A percentile compares a stretch with the other conserved stretches of the same genome.
phyloP scores from a whole-genome alignment of 208 protist species.

The Trichomonas gallinae region DNA sequence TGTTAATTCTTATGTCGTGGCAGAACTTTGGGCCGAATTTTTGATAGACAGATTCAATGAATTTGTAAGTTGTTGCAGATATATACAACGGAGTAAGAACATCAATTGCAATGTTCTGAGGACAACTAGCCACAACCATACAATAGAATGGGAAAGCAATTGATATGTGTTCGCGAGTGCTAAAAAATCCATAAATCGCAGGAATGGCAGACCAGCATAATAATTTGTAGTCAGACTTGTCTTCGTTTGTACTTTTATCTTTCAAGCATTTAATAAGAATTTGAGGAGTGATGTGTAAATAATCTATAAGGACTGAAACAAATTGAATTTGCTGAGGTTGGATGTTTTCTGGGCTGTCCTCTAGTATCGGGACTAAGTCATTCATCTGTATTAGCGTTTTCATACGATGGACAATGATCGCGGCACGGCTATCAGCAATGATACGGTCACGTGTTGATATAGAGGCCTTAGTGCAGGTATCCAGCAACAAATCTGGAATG shows the following conservation, averaged over 20 bases:
- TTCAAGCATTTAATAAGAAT: not conserved
- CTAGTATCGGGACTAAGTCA: not conserved
- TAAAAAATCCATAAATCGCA: not conserved
- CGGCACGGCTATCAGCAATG: not conserved
- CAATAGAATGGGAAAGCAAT: not conserved
- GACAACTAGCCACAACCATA: not conserved
- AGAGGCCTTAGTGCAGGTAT: not conserved
- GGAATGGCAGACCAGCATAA: not conserved
- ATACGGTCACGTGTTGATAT: not conserved
- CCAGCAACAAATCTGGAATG: not conserved
- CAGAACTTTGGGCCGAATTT: not conserved
- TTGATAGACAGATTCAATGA: not conserved
- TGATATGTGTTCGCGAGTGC: not conserved
- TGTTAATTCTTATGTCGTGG: not conserved
- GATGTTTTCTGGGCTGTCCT: not conserved
- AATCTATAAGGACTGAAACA: not conserved
- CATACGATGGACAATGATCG: not conserved
- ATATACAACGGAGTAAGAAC: not conserved
- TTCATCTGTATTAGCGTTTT: not conserved
- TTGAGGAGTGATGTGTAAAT: not conserved
- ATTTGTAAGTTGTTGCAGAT: not conserved
- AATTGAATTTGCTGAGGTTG: not conserved
- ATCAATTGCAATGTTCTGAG: not conserved
- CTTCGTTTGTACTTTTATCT: not conserved
- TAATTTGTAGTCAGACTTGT: not conserved